phyloP scores from a whole-genome alignment of 768 basidiomycete species.

The Boletus patriciae region DNA sequence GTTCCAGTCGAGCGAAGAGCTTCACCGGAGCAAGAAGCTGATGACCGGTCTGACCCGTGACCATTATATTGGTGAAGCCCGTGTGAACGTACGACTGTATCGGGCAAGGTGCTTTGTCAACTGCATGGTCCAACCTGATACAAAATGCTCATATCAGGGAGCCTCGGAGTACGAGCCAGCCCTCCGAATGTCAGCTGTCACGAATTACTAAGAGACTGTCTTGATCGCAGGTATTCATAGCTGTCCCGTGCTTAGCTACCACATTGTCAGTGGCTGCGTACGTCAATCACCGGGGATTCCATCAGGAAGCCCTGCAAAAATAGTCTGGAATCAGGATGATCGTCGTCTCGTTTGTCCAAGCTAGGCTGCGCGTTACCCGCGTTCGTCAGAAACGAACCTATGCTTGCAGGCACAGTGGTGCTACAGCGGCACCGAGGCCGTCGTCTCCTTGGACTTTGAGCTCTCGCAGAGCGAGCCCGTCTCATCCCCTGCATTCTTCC shows the following conservation, averaged over 20 bases:
- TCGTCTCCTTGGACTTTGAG: background rate
- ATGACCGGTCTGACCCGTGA: background rate
- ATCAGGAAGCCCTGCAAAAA: conserved; percentile 8
- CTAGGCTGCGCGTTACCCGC: background rate
- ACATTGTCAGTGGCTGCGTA: background rate
- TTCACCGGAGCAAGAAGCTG: conserved; percentile 5
- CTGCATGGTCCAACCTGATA: background rate
- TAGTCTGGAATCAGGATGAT: conserved; percentile 3
- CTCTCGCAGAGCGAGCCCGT: background rate
- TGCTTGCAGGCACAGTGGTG: background rate
- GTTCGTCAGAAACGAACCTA: background rate
- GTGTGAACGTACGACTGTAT: conserved; percentile 25
- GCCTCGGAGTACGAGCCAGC: background rate
- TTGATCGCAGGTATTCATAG: background rate
- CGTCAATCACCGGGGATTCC: conserved; percentile 8
- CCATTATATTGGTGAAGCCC: conserved; percentile 19
- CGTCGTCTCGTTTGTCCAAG: conserved; percentile 1
- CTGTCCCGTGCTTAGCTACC: background rate
- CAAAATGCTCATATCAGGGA: conserved; percentile 4
- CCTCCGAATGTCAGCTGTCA: background rate
- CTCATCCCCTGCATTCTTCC: background rate
- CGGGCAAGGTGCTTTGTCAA: conserved; percentile 1
- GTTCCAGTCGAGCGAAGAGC: conserved; percentile 13
- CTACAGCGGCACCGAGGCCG: conserved; percentile 3
- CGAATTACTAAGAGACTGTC: background rate